Conservation (phyloP, 2,329 filamentous ascomycete genomes). For the Aspergillus fructus region DNA sequence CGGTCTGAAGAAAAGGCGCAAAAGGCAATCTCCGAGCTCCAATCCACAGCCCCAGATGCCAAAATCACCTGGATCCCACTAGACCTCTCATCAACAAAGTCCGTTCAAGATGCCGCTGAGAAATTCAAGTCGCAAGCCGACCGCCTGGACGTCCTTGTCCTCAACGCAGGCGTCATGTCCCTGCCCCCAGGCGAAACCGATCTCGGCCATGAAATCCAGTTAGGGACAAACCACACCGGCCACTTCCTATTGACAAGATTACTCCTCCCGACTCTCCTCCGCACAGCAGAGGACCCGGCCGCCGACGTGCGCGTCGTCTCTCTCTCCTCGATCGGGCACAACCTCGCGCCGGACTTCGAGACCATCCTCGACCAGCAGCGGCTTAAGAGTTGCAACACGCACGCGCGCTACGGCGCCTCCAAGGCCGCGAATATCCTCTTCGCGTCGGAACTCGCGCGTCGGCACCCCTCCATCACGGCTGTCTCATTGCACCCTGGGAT, state of each 20-base stretch:
- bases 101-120: neutral
- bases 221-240: constrained; percentile 41
- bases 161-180: constrained; percentile 46
- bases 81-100: neutral
- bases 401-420: constrained; percentile 42
- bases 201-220: constrained; percentile 38
- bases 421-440: constrained; percentile 51
- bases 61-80: neutral
- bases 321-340: constrained; percentile 9
- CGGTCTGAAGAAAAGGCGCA: constrained; percentile 25
- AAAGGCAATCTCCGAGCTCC: constrained; percentile 17
- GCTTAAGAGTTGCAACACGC: constrained; percentile 32
- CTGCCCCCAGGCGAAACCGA: constrained; percentile 34
- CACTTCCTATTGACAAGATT: constrained; percentile 36
- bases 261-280: constrained; percentile 4
- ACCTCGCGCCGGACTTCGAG: constrained; percentile 18
- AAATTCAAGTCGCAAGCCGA: neutral
- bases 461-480: constrained; percentile 33
- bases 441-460: constrained; percentile 41
- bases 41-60: neutral
- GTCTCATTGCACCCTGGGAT: constrained; percentile 51
- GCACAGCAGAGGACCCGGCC: constrained; percentile 3
- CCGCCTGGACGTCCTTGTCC: constrained; percentile 37
- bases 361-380: constrained; percentile 31
- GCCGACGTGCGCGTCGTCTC: constrained; percentile 9